Evolutionary conservation across 75 land plant species (phyloP).

Genomic region (Isoetes taiwanensis): DNA sequence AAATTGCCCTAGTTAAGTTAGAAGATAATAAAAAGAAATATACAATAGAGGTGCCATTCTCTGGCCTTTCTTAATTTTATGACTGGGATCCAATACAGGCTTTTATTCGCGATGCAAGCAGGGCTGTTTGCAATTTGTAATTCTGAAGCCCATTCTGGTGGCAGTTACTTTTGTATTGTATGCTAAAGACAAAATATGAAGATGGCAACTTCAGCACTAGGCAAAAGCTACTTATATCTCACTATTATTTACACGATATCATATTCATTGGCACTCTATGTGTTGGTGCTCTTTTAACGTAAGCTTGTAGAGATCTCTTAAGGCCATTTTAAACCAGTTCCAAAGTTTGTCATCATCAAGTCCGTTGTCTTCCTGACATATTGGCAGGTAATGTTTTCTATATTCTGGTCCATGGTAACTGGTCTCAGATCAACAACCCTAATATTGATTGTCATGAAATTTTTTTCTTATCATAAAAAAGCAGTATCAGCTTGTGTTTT

Average conservation of each 20-base stretch:
- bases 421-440: no score
- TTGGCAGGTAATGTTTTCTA: slow-evolving; percentile 89
- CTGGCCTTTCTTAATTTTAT: no score
- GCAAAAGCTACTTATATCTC: slow-evolving; percentile 62
- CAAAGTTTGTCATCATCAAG: slow-evolving; percentile 87
- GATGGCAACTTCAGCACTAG: slow-evolving; percentile 83
- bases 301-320: slow-evolving; percentile 86
- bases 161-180: slow-evolving; percentile 62
- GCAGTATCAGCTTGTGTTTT: no score
- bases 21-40: no score
- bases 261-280: slow-evolving; percentile 70
- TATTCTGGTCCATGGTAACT: no score
- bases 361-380: slow-evolving; percentile 98
- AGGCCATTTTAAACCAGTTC: slow-evolving; percentile 91
- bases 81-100: no score
- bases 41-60: no score
- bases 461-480: no score
- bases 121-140: slow-evolving; percentile 86
- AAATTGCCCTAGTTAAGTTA: no score
- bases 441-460: no score
- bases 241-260: slow-evolving; percentile 90
- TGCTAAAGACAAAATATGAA: slow-evolving; percentile 66
- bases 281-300: slow-evolving; percentile 78
- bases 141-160: slow-evolving; percentile 80
- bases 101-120: slow-evolving; percentile 90